phyloP scores from a whole-genome alignment of 1,139 yeast genomes.

The Sugiyamaella pinicola region DNA sequence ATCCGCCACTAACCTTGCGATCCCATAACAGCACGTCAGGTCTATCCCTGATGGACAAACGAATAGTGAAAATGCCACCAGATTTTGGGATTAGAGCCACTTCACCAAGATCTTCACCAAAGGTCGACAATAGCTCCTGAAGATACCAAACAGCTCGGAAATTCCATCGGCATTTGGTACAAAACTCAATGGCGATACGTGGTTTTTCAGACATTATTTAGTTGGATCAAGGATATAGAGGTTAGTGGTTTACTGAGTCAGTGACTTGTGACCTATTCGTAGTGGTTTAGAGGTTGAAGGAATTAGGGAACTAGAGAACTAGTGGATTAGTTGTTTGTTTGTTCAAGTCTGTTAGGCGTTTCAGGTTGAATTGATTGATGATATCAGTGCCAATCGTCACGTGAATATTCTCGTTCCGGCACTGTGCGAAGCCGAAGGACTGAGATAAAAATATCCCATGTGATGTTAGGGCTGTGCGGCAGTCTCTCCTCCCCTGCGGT shows the following conservation, averaged over 20 bases:
- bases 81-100: conserved; percentile 55
- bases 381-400: too few species aligned
- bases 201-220: conserved; percentile 40
- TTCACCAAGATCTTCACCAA: conserved; percentile 55
- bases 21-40: conserved; percentile 53
- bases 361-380: too few species aligned
- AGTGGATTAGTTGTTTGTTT: too few species aligned
- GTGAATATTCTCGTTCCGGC: too few species aligned
- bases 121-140: conserved; percentile 64
- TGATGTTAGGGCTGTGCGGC: conserved; percentile 1
- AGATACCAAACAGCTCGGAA: conserved; percentile 68
- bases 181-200: conserved; percentile 55
- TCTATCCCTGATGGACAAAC: conserved; percentile 28
- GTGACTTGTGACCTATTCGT: too few species aligned
- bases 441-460: neutral
- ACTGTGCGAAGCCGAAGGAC: neutral
- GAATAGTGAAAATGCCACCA: conserved; percentile 56
- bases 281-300: too few species aligned
- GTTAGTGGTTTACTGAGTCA: too few species aligned
- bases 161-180: conserved; percentile 67
- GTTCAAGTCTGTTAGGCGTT: too few species aligned
- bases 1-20: conserved; percentile 55
- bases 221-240: too few species aligned
- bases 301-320: too few species aligned
- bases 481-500: neutral